Evolutionary conservation across 176 grass and related monocot genomes (phyloP).

Genomic region (Oryza glumipatula): DNA sequence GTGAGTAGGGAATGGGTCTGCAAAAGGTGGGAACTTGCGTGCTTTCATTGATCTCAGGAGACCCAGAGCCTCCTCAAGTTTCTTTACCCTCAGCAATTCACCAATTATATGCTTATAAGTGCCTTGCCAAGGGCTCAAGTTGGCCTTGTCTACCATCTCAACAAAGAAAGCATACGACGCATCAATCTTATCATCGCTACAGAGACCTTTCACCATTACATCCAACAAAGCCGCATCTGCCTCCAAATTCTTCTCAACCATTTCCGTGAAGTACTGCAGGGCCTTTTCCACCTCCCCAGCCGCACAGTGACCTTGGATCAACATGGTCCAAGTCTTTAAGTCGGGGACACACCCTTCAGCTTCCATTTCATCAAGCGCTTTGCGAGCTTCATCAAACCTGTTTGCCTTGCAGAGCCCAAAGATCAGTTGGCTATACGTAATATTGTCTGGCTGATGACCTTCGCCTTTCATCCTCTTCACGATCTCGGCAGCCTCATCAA

Average conservation of each 20-base stretch:
- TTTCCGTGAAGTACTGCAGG: slow-evolving; percentile 65
- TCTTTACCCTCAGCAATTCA: slow-evolving; percentile 62
- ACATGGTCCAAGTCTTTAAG: slow-evolving; percentile 93
- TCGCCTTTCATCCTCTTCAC: slow-evolving; percentile 60
- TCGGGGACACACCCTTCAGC: slow-evolving; percentile 56
- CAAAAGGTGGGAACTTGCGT: slow-evolving; percentile 64
- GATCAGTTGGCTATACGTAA: slow-evolving; percentile 82
- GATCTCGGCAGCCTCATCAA: slow-evolving; percentile 65
- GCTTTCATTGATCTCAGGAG: slow-evolving; percentile 73
- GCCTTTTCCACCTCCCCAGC: slow-evolving; percentile 66
- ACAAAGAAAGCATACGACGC: slow-evolving; percentile 59
- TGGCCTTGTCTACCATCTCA: slow-evolving; percentile 77
- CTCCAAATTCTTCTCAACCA: slow-evolving; percentile 66
- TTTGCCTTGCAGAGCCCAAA: slow-evolving; percentile 79
- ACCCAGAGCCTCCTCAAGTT: slow-evolving; percentile 68
- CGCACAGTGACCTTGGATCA: slow-evolving; percentile 76
- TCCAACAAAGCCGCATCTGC: slow-evolving; percentile 75
- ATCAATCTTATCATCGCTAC: slow-evolving; percentile 44
- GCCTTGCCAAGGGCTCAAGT: slow-evolving; percentile 58
- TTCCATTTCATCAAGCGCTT: slow-evolving; percentile 75
- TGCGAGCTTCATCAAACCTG: slow-evolving; percentile 67
- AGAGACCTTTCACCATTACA: slow-evolving; percentile 72
- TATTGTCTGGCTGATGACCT: slow-evolving; percentile 80
- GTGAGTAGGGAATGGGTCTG: slow-evolving; percentile 65
- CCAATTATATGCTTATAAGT: slow-evolving; percentile 74